Conservation (phyloP, 75 land plant species). For the Cupressus sempervirens region DNA sequence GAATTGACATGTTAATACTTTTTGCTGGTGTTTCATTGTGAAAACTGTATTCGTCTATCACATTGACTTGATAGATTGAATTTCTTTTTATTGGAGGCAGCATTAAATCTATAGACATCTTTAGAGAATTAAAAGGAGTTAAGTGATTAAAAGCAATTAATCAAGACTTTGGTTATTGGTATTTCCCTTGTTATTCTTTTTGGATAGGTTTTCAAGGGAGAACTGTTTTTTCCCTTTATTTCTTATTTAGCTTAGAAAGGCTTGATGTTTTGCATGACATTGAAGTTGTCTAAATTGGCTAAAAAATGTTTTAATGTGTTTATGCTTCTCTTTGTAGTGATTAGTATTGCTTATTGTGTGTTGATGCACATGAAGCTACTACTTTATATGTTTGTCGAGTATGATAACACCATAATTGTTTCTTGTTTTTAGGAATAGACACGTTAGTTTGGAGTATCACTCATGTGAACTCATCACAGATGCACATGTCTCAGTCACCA, state of each 20-base stretch:
- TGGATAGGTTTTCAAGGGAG: constrained; percentile 6
- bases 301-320: not conserved
- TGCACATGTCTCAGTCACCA: constrained; percentile 40
- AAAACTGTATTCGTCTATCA: not conserved
- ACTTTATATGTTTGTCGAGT: not conserved
- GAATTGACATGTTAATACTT: not conserved
- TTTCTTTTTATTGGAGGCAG: constrained; percentile 61
- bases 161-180: constrained; percentile 98
- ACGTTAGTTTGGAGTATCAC: constrained; percentile 98
- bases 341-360: not conserved
- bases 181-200: constrained; percentile 16
- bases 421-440: constrained; percentile 81
- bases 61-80: not conserved
- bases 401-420: not conserved
- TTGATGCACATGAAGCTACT: not conserved
- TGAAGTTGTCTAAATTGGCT: not conserved
- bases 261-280: not conserved
- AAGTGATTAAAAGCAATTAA: constrained; percentile 85
- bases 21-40: not conserved
- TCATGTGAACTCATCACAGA: constrained; percentile 70
- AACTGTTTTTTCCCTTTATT: not conserved
- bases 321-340: not conserved
- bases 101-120: constrained; percentile 77
- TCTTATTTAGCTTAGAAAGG: not conserved
- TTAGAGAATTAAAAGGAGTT: constrained; percentile 93